These are phyloP conservation scores for Lentinula edodes DNA, from an alignment of 768 basidiomycete species.

Conservation along the genomic window DNA sequence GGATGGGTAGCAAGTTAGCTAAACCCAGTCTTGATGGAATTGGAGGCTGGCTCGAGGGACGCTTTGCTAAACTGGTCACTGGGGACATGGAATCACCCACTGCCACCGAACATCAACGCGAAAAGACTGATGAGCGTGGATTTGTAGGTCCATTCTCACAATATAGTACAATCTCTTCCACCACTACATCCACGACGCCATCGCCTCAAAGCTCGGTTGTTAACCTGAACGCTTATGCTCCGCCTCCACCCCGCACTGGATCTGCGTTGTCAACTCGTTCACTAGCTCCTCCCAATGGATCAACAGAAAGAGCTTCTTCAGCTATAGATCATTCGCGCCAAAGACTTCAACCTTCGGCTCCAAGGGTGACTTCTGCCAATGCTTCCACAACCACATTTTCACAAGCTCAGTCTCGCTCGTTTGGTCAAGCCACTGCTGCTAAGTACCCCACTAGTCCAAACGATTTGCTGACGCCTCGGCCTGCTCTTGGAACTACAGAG, in stretches of 20 bases:
- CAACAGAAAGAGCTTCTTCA: slow-evolving; percentile 69
- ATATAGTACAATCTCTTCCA: slow-evolving; percentile 87
- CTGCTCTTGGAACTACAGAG: slow-evolving; percentile 14
- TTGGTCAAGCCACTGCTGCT: slow-evolving; percentile 19
- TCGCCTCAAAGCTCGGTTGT: slow-evolving; percentile 63
- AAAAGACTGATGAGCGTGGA: slow-evolving; percentile 31
- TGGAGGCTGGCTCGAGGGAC: slow-evolving; percentile 87
- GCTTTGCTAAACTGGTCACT: slow-evolving; percentile 91
- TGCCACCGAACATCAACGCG: slow-evolving; percentile 28
- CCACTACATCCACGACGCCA: slow-evolving; percentile 65
- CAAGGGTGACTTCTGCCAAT: slow-evolving; percentile 48
- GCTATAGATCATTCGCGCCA: slow-evolving; percentile 70
- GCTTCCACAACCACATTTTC: slow-evolving; percentile 48
- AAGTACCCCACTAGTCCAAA: neutral
- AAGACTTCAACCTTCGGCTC: slow-evolving; percentile 41
- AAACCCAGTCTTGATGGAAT: slow-evolving; percentile 92
- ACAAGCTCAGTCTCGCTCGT: slow-evolving; percentile 27
- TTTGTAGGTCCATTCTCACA: slow-evolving; percentile 85
- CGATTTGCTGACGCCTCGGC: slow-evolving; percentile 24
- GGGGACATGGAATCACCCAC: slow-evolving; percentile 70
- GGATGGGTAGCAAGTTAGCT: slow-evolving; percentile 81
- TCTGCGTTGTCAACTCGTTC: slow-evolving; percentile 62
- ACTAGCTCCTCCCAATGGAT: slow-evolving; percentile 38
- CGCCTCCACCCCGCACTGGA: slow-evolving; percentile 54
- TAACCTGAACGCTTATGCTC: slow-evolving; percentile 25